Base-by-base conservation (phyloP, 2,329 filamentous ascomycete genomes). In the Plenodomus biglobosus region DNA sequence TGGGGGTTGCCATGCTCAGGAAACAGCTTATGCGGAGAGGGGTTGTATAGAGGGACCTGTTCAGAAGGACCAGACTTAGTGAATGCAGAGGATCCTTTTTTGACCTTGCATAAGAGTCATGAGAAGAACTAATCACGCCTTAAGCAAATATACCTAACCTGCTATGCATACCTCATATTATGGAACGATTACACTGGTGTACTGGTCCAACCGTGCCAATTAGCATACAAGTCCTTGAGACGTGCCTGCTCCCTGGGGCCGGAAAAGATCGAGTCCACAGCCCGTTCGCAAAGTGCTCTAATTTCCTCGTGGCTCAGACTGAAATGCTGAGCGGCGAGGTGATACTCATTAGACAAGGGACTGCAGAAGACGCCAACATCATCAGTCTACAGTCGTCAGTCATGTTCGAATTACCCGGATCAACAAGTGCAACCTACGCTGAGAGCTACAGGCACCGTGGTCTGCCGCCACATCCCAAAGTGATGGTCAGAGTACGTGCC, bases 331-430 rank as follows among this genome's bases (percentile, higher is more conserved):
- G 86, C 84, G 3, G 87, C 86, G 2, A 94, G 80, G 7, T 78
- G 74, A 69, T 92, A 92, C 68, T 95, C 90, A 57, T 90, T 85
- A 0, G 87, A 91, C 3, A 92, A 71, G 0, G 82, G 78, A 62
- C 87, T 92, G 41, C 85, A 85, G 61, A 94, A 94, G 18, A 94
- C 83, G 1, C 88, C 90, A 8, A 92, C 86, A 61, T 94, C 88
- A 65, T 94, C 90, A 1, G 89, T 94, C 87, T 91, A 51, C 3
- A 36, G 20, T 15, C 15, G 22, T 64, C 11, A 66, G 60, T 44
- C 32, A 21, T 16, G 11, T 30, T 30, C 11, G 45, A 8, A 40
- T 7, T 34, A 39, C 15, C n/a, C 7, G n/a, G 2, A 11, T 34
- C 3, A n/a, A 3, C 2, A 7, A 11, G 8, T n/a, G n/a, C 11